Percentiles rank a stretch among this genome's conserved stretches.
These are phyloP conservation scores for Trichopus zeylanicus DNA, from an alignment of 116 monocot genomes.

Conservation along the genomic window DNA sequence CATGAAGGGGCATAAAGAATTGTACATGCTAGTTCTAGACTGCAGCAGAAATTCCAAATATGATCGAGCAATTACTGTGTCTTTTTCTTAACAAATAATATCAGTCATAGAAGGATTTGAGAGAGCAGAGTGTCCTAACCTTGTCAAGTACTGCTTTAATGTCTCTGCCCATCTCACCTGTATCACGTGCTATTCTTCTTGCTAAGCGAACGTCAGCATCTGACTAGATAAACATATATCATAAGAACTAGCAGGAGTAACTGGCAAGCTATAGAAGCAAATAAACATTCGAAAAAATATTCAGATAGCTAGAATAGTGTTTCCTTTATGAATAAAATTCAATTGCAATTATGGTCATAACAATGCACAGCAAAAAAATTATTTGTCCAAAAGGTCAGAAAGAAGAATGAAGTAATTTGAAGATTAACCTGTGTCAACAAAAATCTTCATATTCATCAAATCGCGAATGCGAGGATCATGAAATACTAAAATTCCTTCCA, in stretches of 20 bases:
- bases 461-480: conserved; percentile 72
- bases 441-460: conserved; percentile 94
- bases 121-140: conserved; percentile 24
- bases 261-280: not conserved
- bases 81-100: not conserved
- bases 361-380: no score
- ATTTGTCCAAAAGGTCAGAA: no score
- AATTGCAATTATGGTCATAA: no score
- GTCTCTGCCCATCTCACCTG: conserved; percentile 60
- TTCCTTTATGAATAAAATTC: no score
- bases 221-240: conserved; percentile 17
- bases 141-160: conserved; percentile 68
- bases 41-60: not conserved
- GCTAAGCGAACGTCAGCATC: conserved; percentile 85
- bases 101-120: not conserved
- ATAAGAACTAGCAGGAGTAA: not conserved
- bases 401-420: no score
- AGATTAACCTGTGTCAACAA: conserved; percentile 83
- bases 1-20: no score
- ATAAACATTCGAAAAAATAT: not conserved
- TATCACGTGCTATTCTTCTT: conserved; percentile 76
- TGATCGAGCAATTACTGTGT: not conserved
- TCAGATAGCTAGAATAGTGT: not conserved
- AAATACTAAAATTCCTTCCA: conserved; percentile 89
- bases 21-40: not conserved